Base-by-base conservation (phyloP, 2,329 filamentous ascomycete genomes). In the Epichloe coenophiala region DNA sequence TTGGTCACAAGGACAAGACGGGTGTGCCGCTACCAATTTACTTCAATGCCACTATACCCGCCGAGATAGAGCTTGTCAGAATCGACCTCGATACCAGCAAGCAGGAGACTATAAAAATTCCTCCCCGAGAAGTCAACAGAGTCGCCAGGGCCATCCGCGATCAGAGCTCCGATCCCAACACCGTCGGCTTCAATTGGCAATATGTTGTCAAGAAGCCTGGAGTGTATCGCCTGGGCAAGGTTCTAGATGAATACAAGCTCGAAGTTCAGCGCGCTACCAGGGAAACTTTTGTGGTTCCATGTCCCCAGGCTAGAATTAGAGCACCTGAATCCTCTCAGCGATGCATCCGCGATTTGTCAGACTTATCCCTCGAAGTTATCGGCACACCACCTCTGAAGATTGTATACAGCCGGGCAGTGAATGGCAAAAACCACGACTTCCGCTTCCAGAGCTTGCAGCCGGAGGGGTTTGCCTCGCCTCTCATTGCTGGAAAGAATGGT, bases 371-470 rank as follows among this genome's bases (percentile, higher is more conserved):
- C 48, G 82, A 91, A 59, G 88, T 96, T 4, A 77, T 86, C 56
- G 93, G 93, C 17, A 94, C 89, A 0, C 88, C 94, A 3, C 93
- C 93, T 3, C 73, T 98, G 56, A 90, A 90, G 63, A 86, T 98
- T 58, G 87, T 88, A 59, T 98, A 98, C 67, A 93, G 88, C 60
- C 84, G 89, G 49, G 84, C 82, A 6, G 83, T 95, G 58, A 95
- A 97, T 58, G 81, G 82, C 54, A 84, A 86, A 56, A 82, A 94
- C 56, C 83, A 84, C 58, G 87, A 86, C 53, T 88, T 90, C 57
- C 88, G 91, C 55, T 91, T 95, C 59, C 90, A 97, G 66, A 95
- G 88, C 60, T 80, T 98, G 43, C 90, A 95, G 59, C 90, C 93
- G 0, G 89, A 96, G 46, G 86, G 87, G 37, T 84, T 90, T 60